Evolutionary conservation across 495 filamentous ascomycete species (phyloP), one percentile per base, ranked within the genome.

Genomic region (Aspergillus panamensis): DNA sequence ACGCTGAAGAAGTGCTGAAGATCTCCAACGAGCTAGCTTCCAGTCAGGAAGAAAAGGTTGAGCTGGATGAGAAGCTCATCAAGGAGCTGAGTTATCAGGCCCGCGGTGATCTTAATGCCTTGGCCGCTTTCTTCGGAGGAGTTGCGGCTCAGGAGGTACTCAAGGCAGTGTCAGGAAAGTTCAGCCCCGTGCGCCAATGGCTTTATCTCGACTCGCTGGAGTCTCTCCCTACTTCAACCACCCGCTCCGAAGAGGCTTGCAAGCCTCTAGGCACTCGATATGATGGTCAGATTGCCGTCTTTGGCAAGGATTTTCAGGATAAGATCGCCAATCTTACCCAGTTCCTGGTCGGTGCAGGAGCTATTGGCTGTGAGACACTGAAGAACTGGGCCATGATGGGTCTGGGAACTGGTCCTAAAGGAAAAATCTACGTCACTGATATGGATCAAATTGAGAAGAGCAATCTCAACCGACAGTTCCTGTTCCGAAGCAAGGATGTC

Each of bases 311-410:
- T 48, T 97, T 84, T 75, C 95, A 97, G 69, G 89, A 96, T 37
- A 97, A 95, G 78, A 78, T 99, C 62, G 79, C 87, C 51, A 95
- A 97, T 65, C 71, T 90, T 40, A 93, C 84, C 48, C 81, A 96
- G 65, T 99, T 99, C 80, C 80, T 99, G 20, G 95, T 99, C 50
- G 95, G 95, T 59, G 90, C 95, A 21, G 95, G 95, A 59, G 95
- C 95, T 56, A 99, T 99, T 69, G 95, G 95, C 32, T 99, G 95
- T 67, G 95, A 99, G 69, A 99, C 97, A 83, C 78, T 99, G 54
- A 99, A 99, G 82, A 97, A 97, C 70, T 99, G 95, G 94, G 94
- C 95, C 25, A 93, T 97, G 92, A 95, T 97, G 64, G 95, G 95
- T 58, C 79, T 99, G 49, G 93, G 87, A 40, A 89, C 89, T 40